A percentile compares a stretch with the other conserved stretches of the same genome.
These are phyloP conservation scores for Priceomyces haplophilus DNA, from an alignment of 805 yeast genomes.

Conservation along the genomic window DNA sequence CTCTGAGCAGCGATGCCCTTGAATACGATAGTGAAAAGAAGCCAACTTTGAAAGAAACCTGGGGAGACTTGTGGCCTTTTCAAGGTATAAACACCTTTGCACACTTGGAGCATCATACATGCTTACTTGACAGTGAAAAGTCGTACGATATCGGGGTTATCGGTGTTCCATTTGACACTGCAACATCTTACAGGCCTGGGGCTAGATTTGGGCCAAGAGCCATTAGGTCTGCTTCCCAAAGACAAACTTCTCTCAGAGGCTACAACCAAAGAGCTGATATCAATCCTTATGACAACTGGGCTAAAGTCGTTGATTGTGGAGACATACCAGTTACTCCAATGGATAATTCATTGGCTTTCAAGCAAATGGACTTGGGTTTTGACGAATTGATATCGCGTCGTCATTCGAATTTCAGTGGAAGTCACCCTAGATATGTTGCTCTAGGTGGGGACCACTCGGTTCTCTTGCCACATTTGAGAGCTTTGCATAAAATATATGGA, in stretches of 20 bases:
- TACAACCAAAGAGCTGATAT: constrained; percentile 63
- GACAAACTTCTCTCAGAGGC: constrained; percentile 68
- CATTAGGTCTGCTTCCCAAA: constrained; percentile 63
- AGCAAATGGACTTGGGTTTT: constrained; percentile 52
- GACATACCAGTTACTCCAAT: constrained; percentile 59
- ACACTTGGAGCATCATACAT: constrained; percentile 59
- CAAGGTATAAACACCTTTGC: constrained; percentile 71
- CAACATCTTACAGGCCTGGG: constrained; percentile 74
- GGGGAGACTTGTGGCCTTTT: constrained; percentile 78
- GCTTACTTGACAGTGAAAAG: constrained; percentile 48
- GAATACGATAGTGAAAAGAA: constrained; percentile 1
- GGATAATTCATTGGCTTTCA: constrained; percentile 52
- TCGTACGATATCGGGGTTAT: constrained; percentile 67
- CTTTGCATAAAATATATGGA: constrained; percentile 59
- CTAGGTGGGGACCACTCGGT: constrained; percentile 85
- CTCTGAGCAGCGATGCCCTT: background rate
- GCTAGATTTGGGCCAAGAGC: constrained; percentile 82
- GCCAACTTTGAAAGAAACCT: constrained; percentile 52
- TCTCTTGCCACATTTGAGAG: constrained; percentile 67
- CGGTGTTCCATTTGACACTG: constrained; percentile 85
- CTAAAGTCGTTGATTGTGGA: constrained; percentile 52
- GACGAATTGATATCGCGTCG: constrained; percentile 53
- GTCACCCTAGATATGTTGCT: constrained; percentile 63
- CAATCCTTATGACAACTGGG: constrained; percentile 52
- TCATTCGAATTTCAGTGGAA: constrained; percentile 18